A percentile compares a stretch with the other conserved stretches of the same genome.
Conservation (phyloP, 805 yeast species). For the Torulaspora franciscae region DNA sequence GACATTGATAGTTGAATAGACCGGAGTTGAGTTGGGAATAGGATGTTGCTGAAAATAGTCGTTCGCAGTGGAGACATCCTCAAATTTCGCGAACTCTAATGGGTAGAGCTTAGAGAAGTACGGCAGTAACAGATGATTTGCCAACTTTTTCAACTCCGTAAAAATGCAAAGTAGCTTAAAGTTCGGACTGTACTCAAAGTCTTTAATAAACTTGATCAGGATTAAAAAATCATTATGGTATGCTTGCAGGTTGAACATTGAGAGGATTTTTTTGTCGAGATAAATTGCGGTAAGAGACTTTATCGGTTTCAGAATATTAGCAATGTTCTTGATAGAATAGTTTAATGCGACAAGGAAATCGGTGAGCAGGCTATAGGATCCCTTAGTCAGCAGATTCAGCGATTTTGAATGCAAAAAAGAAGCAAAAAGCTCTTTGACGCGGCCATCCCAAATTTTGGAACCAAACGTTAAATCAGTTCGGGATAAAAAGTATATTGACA, state of each 20-base stretch:
- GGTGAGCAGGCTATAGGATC: conserved; percentile 28
- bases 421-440: conserved; percentile 21
- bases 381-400: conserved; percentile 25
- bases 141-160: conserved; percentile 30
- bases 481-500: conserved; percentile 29
- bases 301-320: conserved; percentile 20
- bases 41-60: conserved; percentile 8
- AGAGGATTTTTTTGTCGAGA: conserved; percentile 21
- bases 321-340: conserved; percentile 33
- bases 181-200: conserved; percentile 35
- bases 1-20: conserved; percentile 17
- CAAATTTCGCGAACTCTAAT: conserved; percentile 21
- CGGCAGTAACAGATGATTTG: conserved; percentile 27
- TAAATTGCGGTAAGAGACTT: conserved; percentile 16
- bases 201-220: conserved; percentile 30
- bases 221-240: conserved; percentile 30
- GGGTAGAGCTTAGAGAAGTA: conserved; percentile 24
- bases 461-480: conserved; percentile 24
- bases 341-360: conserved; percentile 33
- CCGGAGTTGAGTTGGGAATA: conserved; percentile 1
- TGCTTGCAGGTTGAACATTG: conserved; percentile 32
- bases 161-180: conserved; percentile 33
- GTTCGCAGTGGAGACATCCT: conserved; percentile 12
- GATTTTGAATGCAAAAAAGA: conserved; percentile 23
- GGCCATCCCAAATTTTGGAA: conserved; percentile 26